phyloP scores from a whole-genome alignment of 1,284 basidiomycete genomes.

The Microbotryum saponariae region DNA sequence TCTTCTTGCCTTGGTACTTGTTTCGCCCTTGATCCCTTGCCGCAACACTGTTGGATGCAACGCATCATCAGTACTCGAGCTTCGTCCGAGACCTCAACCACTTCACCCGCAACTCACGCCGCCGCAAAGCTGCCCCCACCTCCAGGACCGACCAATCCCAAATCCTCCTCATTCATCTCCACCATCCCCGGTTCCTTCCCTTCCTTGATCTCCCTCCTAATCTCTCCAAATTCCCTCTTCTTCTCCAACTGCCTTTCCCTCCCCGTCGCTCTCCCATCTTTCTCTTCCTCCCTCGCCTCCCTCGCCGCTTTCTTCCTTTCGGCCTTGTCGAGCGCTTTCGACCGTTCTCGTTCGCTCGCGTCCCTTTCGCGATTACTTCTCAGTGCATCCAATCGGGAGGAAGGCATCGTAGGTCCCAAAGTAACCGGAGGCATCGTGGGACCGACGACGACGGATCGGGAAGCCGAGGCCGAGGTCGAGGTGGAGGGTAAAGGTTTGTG shows the following conservation, averaged over 20 bases:
- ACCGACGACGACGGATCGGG: background rate
- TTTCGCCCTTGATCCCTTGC: slow-evolving; percentile 12
- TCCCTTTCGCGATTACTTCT: slow-evolving; percentile 12
- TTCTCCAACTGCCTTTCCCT: slow-evolving; percentile 28
- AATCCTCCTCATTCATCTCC: slow-evolving; percentile 22
- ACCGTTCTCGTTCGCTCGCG: background rate
- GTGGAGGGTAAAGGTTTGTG: too few relatives aligned
- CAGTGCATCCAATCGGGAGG: slow-evolving; percentile 17
- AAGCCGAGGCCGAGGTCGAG: too few relatives aligned
- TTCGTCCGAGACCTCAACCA: too few relatives aligned
- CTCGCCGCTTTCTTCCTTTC: slow-evolving; percentile 5
- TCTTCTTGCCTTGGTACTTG: slow-evolving; percentile 8
- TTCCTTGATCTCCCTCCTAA: slow-evolving; percentile 12
- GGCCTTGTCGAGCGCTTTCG: background rate
- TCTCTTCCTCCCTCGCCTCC: slow-evolving; percentile 20
- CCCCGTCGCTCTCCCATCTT: slow-evolving; percentile 28
- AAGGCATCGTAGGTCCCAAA: slow-evolving; percentile 17
- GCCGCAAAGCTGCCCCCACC: slow-evolving; percentile 17
- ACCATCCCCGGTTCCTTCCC: slow-evolving; percentile 19
- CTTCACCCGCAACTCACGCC: background rate
- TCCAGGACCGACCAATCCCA: slow-evolving; percentile 12
- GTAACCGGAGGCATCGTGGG: background rate
- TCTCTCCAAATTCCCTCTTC: slow-evolving; percentile 16
- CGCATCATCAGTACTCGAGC: background rate
- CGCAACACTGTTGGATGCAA: slow-evolving; percentile 5